A percentile compares a stretch with the other conserved stretches of the same genome.
Conservation (phyloP, 2,329 filamentous ascomycete genomes). For the Dothideomycetes sp. region DNA sequence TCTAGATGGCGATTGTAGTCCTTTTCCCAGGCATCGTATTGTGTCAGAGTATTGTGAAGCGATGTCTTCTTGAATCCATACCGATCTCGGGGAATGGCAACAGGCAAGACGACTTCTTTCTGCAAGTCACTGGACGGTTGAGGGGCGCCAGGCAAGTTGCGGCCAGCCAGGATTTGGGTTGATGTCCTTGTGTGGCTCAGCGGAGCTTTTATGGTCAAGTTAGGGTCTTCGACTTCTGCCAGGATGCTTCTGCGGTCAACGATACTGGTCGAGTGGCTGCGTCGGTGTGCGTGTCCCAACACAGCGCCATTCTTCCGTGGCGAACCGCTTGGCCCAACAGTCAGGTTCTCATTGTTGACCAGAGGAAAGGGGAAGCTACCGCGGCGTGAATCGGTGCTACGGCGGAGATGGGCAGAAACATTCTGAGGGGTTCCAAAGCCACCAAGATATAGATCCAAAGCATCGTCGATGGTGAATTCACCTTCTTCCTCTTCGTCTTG, state of each 20-base stretch:
- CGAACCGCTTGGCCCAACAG: slow-evolving; percentile 1
- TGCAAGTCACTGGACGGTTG: background rate
- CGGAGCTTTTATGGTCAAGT: slow-evolving; percentile 5
- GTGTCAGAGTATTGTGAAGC: slow-evolving; percentile 53
- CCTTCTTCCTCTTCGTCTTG: background rate
- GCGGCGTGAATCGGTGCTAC: background rate
- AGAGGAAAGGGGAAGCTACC: slow-evolving; percentile 4
- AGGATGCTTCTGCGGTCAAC: slow-evolving; percentile 9
- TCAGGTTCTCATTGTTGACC: background rate
- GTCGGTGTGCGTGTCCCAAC: slow-evolving; percentile 21
- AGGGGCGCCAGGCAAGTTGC: background rate
- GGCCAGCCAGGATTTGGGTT: slow-evolving; percentile 7
- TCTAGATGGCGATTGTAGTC: slow-evolving; percentile 67
- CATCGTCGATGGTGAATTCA: slow-evolving; percentile 51
- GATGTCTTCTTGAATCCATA: slow-evolving; percentile 90
- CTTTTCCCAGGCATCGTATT: slow-evolving; percentile 61
- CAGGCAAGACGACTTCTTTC: too few species aligned
- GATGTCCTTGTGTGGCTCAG: slow-evolving; percentile 7
- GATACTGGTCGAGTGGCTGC: slow-evolving; percentile 14
- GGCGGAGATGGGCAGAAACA: slow-evolving; percentile 5
- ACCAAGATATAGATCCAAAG: slow-evolving; percentile 51
- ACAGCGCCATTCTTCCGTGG: slow-evolving; percentile 24
- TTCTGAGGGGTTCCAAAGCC: slow-evolving; percentile 35
- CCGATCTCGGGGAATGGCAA: slow-evolving; percentile 61
- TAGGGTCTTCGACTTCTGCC: slow-evolving; percentile 11